Evolutionary conservation across 2,329 filamentous ascomycete species (phyloP), one percentile per base, ranked within the genome.

Genomic region (Colletotrichum kahawae): DNA sequence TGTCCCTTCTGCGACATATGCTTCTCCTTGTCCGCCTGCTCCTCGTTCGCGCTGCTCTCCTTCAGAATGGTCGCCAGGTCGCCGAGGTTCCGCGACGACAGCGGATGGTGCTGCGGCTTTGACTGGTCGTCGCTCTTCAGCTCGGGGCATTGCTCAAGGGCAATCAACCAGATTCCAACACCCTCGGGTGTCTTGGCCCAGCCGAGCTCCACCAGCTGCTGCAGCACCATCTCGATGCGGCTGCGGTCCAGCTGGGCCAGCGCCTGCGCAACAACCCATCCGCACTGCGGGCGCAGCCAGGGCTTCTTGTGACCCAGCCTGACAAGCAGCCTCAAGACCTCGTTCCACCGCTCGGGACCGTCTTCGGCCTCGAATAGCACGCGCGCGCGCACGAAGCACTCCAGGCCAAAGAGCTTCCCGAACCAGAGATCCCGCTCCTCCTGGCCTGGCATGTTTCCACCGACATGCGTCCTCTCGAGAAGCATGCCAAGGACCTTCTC

Each of bases 281-380:
- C 95, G 80, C 95, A 98, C 82, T 98, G 95, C 80, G 96, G 93
- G 76, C 95, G 91, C 78, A 98, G 88, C 96, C 96, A 98, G 36
- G 94, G 91, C 84, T 98, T 97, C 84, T 94, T 94, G 79, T 92
- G 90, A 54, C 94, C 92, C 75, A 98, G 89, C 76, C 92, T 90
- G 79, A 95, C 90, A 36, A 98, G 86, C 68, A 94, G 86, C 69
- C 93, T 90, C 63, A 98, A 86, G n/a, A 98, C 88, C 70, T 89
- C 87, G 60, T 88, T 87, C 92, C 93, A 95, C 79, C 87, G 89
- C 6, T 90, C 86, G 21, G 88, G 84, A 38, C 91, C 87, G 5
- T 87, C 83, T 4, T 64, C 73, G 14, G 43, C 38, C 2, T 43
- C 29, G 78, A 96, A 93, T 14, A 97, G 86, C 54, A 95, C 90